phyloP scores from a whole-genome alignment of 176 grass and related monocot genomes.

The Oropetium thomaeum region DNA sequence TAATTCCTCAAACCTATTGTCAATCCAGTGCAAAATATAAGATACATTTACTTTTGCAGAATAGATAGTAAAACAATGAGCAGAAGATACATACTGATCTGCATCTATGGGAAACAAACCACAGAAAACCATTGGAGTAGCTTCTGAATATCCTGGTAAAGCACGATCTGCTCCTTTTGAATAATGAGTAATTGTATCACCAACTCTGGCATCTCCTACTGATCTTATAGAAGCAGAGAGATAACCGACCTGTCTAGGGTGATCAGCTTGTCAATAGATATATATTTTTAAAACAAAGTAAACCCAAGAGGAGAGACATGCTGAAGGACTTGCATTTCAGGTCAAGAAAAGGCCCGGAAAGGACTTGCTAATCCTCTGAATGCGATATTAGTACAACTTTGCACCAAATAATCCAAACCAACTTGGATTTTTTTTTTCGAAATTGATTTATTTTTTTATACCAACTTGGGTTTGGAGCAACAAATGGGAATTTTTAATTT shows the following conservation, averaged over 20 bases:
- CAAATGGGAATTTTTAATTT: not conserved
- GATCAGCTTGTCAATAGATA: slow-evolving; percentile 14
- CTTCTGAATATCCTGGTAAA: slow-evolving; percentile 89
- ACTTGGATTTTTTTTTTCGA: too few relatives aligned
- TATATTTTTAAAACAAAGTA: not conserved
- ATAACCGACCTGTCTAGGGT: slow-evolving; percentile 74
- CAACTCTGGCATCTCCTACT: slow-evolving; percentile 91
- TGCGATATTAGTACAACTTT: not conserved
- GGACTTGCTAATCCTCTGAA: not conserved
- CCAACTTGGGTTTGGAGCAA: not conserved
- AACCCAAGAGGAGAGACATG: not conserved
- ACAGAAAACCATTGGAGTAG: slow-evolving; percentile 94
- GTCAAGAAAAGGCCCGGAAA: not conserved
- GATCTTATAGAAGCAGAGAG: slow-evolving; percentile 95
- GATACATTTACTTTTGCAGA: slow-evolving; percentile 6
- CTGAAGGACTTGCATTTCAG: not conserved
- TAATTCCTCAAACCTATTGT: slow-evolving; percentile 83
- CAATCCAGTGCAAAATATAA: slow-evolving; percentile 18
- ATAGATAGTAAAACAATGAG: slow-evolving; percentile 19
- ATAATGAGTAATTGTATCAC: slow-evolving; percentile 88
- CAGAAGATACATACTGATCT: slow-evolving; percentile 71
- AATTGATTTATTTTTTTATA: too few relatives aligned
- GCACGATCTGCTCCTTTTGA: slow-evolving; percentile 65
- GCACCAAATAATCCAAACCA: too few relatives aligned
- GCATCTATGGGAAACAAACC: slow-evolving; percentile 95